Percentiles rank a stretch among this genome's conserved stretches.
phyloP scores from a whole-genome alignment of 1,139 yeast species.

The Taphrina confusa region DNA sequence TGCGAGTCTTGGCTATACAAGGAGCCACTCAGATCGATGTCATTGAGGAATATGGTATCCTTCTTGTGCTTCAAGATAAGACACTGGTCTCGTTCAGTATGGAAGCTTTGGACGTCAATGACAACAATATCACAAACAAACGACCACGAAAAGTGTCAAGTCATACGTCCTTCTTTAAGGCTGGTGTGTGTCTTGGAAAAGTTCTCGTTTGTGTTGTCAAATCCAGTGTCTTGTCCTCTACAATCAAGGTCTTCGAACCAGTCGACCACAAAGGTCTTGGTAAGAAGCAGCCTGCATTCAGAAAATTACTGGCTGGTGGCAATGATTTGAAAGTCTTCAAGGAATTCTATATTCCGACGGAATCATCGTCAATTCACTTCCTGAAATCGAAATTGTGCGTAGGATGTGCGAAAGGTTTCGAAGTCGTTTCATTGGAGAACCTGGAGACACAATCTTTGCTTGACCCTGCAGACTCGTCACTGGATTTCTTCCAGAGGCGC shows the following conservation, averaged over 20 bases:
- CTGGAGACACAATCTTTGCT: conserved; percentile 72
- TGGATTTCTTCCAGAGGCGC: conserved; percentile 89
- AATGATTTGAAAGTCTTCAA: conserved; percentile 64
- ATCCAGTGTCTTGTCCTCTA: conserved; percentile 67
- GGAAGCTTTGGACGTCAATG: conserved; percentile 58
- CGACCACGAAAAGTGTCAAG: conserved; percentile 76
- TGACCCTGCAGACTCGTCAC: conserved; percentile 95
- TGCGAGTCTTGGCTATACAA: conserved; percentile 71
- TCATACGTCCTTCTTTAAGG: conserved; percentile 85
- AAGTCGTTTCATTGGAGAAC: conserved; percentile 79
- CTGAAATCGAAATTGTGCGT: conserved; percentile 84
- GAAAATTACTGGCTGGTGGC: conserved; percentile 54
- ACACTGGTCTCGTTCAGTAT: conserved; percentile 80
- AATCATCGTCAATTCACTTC: conserved; percentile 88
- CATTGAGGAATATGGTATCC: conserved; percentile 83
- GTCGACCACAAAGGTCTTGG: conserved; percentile 55
- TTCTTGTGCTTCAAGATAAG: conserved; percentile 81
- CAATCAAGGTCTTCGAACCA: conserved; percentile 86
- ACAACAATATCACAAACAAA: conserved; percentile 58
- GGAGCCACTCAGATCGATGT: conserved; percentile 90
- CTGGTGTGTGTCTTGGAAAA: conserved; percentile 88
- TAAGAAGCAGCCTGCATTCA: conserved; percentile 52
- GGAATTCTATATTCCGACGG: conserved; percentile 80
- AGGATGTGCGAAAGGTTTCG: conserved; percentile 96
- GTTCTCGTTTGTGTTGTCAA: conserved; percentile 88